Evolutionary conservation across 108 stramenopile species (phyloP).

Genomic region (Skeletonema menzelii): DNA sequence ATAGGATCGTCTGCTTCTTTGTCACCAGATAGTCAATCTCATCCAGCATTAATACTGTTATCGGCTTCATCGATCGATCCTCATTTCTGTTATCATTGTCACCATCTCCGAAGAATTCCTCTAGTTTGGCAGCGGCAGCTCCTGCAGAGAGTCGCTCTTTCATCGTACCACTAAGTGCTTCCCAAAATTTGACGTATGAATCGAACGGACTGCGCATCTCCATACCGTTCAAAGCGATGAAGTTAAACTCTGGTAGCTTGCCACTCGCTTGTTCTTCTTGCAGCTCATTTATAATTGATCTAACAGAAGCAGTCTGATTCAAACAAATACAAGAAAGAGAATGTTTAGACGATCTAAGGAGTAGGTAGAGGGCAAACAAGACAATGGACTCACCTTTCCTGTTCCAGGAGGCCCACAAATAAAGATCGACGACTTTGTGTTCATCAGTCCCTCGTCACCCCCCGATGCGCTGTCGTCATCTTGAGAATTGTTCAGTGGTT

Average conservation of each 20-base stretch:
- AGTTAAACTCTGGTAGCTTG: constrained; percentile 64
- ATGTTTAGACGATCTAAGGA: background rate
- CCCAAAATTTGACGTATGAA: constrained; percentile 80
- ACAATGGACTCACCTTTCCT: constrained; percentile 38
- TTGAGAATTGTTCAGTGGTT: background rate
- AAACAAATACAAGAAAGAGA: constrained; percentile 1
- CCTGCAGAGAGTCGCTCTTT: constrained; percentile 56
- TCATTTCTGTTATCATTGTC: constrained; percentile 1
- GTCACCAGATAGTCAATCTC: constrained; percentile 98
- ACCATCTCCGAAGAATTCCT: constrained; percentile 54
- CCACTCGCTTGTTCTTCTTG: constrained; percentile 61
- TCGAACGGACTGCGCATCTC: constrained; percentile 83
- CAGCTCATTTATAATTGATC: constrained; percentile 59
- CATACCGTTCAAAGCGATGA: constrained; percentile 87
- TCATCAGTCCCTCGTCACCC: constrained; percentile 11
- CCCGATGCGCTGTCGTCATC: background rate
- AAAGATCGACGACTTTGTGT: constrained; percentile 62
- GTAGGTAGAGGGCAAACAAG: background rate
- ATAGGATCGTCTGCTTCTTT: constrained; percentile 89
- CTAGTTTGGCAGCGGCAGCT: constrained; percentile 57
- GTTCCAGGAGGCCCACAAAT: constrained; percentile 85
- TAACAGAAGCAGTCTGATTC: constrained; percentile 76
- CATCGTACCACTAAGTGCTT: constrained; percentile 56
- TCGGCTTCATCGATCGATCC: constrained; percentile 13
- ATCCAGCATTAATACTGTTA: constrained; percentile 85